Percentiles rank a stretch among this genome's conserved stretches.
Evolutionary conservation across 164 flowering plant genomes (phyloP).

Genomic region (Paratinospora sagittata): DNA sequence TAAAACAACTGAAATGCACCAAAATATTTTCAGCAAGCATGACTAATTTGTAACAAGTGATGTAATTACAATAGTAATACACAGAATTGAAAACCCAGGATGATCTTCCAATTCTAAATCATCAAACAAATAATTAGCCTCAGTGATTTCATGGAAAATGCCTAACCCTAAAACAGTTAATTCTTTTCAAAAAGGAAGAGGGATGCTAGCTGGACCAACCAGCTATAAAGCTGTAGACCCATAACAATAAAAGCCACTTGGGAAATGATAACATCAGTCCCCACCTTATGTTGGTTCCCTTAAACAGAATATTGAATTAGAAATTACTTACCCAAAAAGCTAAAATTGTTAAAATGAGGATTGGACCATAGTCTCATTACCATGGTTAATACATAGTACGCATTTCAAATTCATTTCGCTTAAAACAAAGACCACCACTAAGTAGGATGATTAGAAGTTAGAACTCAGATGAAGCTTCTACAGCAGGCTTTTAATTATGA

Average conservation of each 20-base stretch:
- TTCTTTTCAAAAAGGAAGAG: neutral
- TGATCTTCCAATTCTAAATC: neutral
- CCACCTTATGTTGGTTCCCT: no score
- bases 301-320: no score
- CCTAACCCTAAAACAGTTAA: neutral
- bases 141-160: neutral
- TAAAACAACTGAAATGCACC: conserved; percentile 51
- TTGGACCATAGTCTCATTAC: neutral
- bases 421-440: neutral
- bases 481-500: no score
- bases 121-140: neutral
- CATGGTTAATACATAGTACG: neutral
- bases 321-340: no score
- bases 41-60: conserved; percentile 1
- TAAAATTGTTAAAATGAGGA: no score
- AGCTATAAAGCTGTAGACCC: neutral
- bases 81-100: neutral
- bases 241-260: neutral
- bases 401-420: neutral
- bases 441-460: neutral
- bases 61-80: neutral
- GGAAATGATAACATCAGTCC: no score
- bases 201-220: neutral
- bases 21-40: neutral
- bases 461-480: neutral